Conservation (phyloP, 2,329 filamentous ascomycete species). For the Fusarium sp. region DNA sequence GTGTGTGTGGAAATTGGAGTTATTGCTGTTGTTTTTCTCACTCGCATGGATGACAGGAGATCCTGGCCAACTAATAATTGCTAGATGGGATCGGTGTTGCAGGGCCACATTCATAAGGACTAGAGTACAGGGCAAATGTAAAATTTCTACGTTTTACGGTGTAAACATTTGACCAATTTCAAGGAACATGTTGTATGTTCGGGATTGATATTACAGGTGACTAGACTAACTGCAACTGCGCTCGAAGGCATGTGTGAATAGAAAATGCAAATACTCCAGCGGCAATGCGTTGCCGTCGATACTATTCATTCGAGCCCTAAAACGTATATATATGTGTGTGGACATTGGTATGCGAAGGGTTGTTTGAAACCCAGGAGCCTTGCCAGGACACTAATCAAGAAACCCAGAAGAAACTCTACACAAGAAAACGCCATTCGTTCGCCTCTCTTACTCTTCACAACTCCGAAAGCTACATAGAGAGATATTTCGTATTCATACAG, state of each 20-base stretch:
- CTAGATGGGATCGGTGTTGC: conserved; percentile 20
- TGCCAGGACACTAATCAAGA: conserved; percentile 14
- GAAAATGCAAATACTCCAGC: not conserved
- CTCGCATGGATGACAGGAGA: not conserved
- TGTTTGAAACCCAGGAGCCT: not conserved
- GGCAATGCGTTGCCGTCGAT: not conserved
- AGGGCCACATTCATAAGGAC: conserved; percentile 1
- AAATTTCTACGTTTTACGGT: conserved; percentile 5
- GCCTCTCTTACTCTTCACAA: conserved; percentile 28
- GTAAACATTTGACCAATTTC: not conserved
- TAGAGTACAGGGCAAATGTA: conserved; percentile 24
- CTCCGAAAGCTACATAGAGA: conserved; percentile 16
- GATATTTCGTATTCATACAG: conserved; percentile 46
- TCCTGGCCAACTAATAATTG: conserved; percentile 26
- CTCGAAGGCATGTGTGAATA: not conserved
- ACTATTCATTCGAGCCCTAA: conserved; percentile 9
- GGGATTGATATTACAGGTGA: not conserved
- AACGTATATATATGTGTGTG: conserved; percentile 19
- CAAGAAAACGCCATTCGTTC: conserved; percentile 34
- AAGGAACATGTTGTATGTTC: not conserved
- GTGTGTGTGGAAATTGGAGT: conserved; percentile 22
- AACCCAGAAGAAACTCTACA: conserved; percentile 18
- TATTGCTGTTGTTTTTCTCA: conserved; percentile 14
- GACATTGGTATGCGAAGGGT: not conserved
- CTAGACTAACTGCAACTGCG: not conserved